These are phyloP conservation scores for Nothophoma quercina DNA, from an alignment of 2,329 filamentous ascomycete species.

Conservation along the genomic window DNA sequence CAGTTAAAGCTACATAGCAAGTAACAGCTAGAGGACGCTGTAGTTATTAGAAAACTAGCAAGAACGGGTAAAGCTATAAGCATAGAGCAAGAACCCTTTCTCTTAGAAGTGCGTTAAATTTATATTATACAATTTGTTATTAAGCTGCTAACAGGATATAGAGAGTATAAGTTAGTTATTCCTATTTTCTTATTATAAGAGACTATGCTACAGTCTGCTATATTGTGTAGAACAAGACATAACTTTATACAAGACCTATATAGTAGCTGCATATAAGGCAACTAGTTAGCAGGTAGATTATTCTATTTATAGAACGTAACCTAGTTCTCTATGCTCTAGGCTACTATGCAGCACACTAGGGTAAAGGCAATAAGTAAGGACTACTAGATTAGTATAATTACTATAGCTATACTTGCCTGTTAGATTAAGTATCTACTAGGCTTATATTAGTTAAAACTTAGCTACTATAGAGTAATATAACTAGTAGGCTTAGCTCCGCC, in stretches of 20 bases:
- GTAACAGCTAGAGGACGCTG: too few species aligned
- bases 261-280: slow-evolving; percentile 1
- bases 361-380: not conserved
- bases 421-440: too few species aligned
- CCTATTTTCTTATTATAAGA: not conserved
- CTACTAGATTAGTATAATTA: not conserved
- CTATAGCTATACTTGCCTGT: not conserved
- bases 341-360: not conserved
- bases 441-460: too few species aligned
- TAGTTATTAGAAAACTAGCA: not conserved
- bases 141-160: slow-evolving; percentile 1
- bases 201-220: not conserved
- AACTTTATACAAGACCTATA: slow-evolving; percentile 5
- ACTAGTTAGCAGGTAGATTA: slow-evolving; percentile 7
- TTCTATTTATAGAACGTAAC: slow-evolving; percentile 8
- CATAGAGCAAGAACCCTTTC: not conserved
- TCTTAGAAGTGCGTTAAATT: not conserved
- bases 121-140: not conserved
- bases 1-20: too few species aligned
- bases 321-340: not conserved
- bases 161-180: not conserved
- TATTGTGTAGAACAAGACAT: not conserved
- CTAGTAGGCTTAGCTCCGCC: not conserved
- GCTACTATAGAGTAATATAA: too few species aligned
- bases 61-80: not conserved